Conservation (phyloP, 768 basidiomycete genomes). For the Clitopilus passeckerianus region DNA sequence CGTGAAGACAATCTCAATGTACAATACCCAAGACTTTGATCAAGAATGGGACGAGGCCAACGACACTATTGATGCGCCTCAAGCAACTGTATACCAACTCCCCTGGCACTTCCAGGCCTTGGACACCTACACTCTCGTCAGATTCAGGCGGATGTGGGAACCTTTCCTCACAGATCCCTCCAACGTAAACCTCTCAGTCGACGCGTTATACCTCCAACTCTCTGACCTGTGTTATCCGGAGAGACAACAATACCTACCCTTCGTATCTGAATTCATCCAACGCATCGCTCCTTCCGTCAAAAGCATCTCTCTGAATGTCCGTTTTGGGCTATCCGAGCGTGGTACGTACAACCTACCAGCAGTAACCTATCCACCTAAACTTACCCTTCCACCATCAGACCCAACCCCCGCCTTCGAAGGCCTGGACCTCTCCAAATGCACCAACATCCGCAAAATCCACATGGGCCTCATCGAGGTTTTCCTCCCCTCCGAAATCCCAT, state of each 20-base stretch:
- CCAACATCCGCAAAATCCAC: not conserved
- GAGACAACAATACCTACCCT: not conserved
- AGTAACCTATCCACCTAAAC: not conserved
- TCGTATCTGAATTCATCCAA: not conserved
- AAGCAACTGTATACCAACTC: not conserved
- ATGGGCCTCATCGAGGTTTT: not conserved
- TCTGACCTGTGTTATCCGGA: not conserved
- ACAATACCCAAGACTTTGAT: not conserved
- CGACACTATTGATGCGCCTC: not conserved
- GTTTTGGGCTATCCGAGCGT: not conserved
- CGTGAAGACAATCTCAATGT: not conserved
- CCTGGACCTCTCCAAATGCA: not conserved
- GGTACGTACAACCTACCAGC: not conserved
- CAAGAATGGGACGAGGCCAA: not conserved
- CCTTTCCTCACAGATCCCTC: not conserved
- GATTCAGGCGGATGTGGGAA: not conserved
- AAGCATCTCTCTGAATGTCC: not conserved
- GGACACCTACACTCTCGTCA: not conserved
- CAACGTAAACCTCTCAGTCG: not conserved
- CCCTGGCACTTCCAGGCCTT: not conserved
- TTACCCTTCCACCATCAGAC: not conserved
- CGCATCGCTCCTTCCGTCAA: not conserved
- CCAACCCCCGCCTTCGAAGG: not conserved
- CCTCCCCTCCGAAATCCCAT: not conserved
- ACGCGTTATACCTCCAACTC: not conserved